Conservation (phyloP, 108 stramenopile genomes). For the Cyclotella sp. region DNA sequence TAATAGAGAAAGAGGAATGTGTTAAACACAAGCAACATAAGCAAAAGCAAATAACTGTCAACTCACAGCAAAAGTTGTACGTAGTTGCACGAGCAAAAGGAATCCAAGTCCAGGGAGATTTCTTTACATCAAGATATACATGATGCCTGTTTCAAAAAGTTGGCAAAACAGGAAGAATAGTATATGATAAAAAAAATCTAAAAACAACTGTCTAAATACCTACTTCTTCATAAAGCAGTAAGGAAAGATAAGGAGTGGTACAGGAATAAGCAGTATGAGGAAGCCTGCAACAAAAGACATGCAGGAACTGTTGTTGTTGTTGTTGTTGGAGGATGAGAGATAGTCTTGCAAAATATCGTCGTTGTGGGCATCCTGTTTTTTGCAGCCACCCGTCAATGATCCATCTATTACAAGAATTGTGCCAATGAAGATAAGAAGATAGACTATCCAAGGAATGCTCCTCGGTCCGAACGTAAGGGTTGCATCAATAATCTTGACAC, state of each 20-base stretch:
- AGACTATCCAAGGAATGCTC: background rate
- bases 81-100: background rate
- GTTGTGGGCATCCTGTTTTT: no score
- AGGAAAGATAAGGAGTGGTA: constrained; percentile 25
- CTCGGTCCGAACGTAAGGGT: constrained; percentile 20
- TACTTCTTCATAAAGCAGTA: constrained; percentile 19
- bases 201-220: background rate
- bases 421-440: constrained; percentile 1
- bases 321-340: no score
- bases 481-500: constrained; percentile 44
- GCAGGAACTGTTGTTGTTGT: no score
- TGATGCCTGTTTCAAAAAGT: constrained; percentile 30
- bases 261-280: constrained; percentile 12
- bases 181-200: no score
- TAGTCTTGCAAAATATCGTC: background rate
- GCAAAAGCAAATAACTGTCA: background rate
- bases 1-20: no score
- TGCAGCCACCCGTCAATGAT: constrained; percentile 18
- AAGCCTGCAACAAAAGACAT: constrained; percentile 14
- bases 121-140: constrained; percentile 34
- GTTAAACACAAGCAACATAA: background rate
- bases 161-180: no score
- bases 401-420: constrained; percentile 22
- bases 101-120: background rate
- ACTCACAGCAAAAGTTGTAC: constrained; percentile 24